These are phyloP conservation scores for Globisporangium okanoganense DNA, from an alignment of 352 stramenopile species.

Conservation along the genomic window DNA sequence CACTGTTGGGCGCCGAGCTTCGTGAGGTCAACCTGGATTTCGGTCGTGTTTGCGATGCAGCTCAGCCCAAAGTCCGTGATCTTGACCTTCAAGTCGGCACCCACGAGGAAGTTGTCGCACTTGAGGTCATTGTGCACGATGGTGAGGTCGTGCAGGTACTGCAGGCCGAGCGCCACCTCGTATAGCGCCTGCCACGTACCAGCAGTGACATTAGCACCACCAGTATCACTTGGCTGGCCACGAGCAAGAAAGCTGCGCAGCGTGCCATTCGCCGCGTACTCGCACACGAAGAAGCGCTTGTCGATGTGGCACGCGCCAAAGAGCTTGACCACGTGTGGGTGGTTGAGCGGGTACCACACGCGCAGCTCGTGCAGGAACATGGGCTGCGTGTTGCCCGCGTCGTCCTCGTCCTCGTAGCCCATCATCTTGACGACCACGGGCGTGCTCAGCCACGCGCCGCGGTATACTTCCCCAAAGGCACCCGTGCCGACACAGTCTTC, in stretches of 20 bases:
- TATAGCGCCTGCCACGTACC: slow-evolving; percentile 5
- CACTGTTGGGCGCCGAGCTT: slow-evolving; percentile 4
- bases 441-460: slow-evolving; percentile 6
- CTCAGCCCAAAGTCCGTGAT: slow-evolving; percentile 15
- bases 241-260: slow-evolving; percentile 21
- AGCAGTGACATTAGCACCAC: neutral
- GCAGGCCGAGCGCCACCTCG: slow-evolving; percentile 8
- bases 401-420: slow-evolving; percentile 6
- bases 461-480: slow-evolving; percentile 5
- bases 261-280: slow-evolving; percentile 24
- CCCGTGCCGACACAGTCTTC: slow-evolving; percentile 1
- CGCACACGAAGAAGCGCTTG: no score
- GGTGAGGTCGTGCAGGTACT: slow-evolving; percentile 12
- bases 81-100: slow-evolving; percentile 5
- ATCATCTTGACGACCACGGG: slow-evolving; percentile 14
- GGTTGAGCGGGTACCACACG: slow-evolving; percentile 30
- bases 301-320: slow-evolving; percentile 34
- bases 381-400: neutral
- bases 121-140: slow-evolving; percentile 16
- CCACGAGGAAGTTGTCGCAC: slow-evolving; percentile 13
- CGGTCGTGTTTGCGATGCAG: slow-evolving; percentile 6
- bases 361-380: slow-evolving; percentile 27
- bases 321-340: slow-evolving; percentile 38
- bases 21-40: slow-evolving; percentile 5
- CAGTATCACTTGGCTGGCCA: neutral